phyloP scores from a whole-genome alignment of 257 asterid genomes.

The Ilex aquifolium region DNA sequence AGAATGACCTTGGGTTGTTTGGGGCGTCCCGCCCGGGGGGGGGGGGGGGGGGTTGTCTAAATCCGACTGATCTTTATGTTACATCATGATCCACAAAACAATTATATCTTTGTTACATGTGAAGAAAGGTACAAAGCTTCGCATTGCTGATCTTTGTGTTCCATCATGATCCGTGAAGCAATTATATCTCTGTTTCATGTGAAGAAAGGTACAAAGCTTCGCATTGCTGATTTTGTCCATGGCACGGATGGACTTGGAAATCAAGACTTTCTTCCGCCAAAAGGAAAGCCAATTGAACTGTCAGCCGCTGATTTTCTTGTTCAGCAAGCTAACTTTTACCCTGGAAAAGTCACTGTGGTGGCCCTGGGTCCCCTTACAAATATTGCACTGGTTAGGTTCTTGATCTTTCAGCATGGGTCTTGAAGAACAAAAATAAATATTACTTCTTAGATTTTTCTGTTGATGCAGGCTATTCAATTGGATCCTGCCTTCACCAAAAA shows the following conservation, averaged over 20 bases:
- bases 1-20: too few relatives aligned
- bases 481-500: constrained; percentile 74
- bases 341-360: constrained; percentile 86
- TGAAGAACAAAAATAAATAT: background rate
- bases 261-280: constrained; percentile 92
- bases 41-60: too few relatives aligned
- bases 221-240: constrained; percentile 92
- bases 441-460: constrained; percentile 11
- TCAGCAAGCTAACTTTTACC: constrained; percentile 63
- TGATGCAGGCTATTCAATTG: constrained; percentile 77
- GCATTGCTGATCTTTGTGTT: constrained; percentile 30
- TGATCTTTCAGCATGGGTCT: background rate
- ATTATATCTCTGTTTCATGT: constrained; percentile 13
- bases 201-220: constrained; percentile 92
- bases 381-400: constrained; percentile 69
- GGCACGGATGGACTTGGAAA: constrained; percentile 98
- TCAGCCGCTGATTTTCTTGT: constrained; percentile 73
- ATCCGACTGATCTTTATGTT: too few relatives aligned
- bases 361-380: constrained; percentile 98
- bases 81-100: too few relatives aligned
- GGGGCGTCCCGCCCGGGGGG: too few relatives aligned
- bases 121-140: constrained; percentile 92
- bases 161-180: too few relatives aligned
- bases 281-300: constrained; percentile 68
- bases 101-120: constrained; percentile 12